Percentiles rank a stretch among this genome's conserved stretches.
These are phyloP conservation scores for Apophysomyces ossiformis DNA, from an alignment of 371 early-diverging fungal species.

Conservation along the genomic window DNA sequence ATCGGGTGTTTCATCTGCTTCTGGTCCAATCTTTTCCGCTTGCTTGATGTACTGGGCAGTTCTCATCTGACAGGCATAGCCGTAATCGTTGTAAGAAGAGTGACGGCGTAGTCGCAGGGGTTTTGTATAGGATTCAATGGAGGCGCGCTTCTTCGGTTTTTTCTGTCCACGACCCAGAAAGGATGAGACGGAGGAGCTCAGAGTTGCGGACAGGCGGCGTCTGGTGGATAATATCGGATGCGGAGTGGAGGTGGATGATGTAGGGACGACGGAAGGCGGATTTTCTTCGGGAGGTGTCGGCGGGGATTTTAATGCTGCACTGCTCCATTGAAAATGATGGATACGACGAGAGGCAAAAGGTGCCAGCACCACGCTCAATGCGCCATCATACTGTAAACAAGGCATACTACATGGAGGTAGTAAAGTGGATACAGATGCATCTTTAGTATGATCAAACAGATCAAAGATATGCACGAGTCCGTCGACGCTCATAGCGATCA, in stretches of 20 bases:
- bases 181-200: constrained; percentile 9
- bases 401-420: constrained; percentile 46
- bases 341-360: constrained; percentile 42
- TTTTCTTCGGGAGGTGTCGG: neutral
- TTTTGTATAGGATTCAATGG: constrained; percentile 12
- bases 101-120: constrained; percentile 33
- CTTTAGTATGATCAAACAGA: constrained; percentile 29
- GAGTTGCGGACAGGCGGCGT: constrained; percentile 13
- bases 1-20: constrained; percentile 23
- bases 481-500: constrained; percentile 46
- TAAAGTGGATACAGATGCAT: constrained; percentile 21
- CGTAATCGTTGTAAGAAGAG: constrained; percentile 51
- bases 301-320: neutral
- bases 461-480: constrained; percentile 40
- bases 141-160: constrained; percentile 9
- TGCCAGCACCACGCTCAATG: constrained; percentile 38
- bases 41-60: constrained; percentile 47
- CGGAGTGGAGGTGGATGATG: constrained; percentile 13
- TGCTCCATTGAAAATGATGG: constrained; percentile 44
- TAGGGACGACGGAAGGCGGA: constrained; percentile 6
- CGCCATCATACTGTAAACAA: constrained; percentile 42
- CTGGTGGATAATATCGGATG: constrained; percentile 9
- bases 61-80: constrained; percentile 47
- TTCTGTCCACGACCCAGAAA: constrained; percentile 10
- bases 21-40: neutral